Base-by-base conservation (phyloP, 2,329 filamentous ascomycete genomes). In the Sarocladium kiliense region DNA sequence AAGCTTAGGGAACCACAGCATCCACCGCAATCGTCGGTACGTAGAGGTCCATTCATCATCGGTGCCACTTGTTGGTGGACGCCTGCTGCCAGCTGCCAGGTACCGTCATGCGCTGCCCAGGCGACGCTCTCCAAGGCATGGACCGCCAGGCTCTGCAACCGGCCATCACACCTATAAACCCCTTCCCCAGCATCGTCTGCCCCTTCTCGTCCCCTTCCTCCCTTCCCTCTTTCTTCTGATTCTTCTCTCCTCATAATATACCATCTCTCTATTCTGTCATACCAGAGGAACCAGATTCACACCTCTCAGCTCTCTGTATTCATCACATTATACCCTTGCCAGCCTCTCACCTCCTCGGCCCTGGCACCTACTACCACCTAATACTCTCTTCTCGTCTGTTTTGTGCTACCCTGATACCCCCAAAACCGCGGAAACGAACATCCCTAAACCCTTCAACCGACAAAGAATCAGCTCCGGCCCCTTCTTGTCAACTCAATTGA, bases 201-300 rank as follows among this genome's bases (percentile, higher is more conserved):
- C 64, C 66, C 6, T 14, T 25, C 49, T 9, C 49, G 26, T 18
- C 60, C 61, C 53, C 51, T 54, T n/a, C 63, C 61, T 34, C 60
- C 59, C 54, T 53, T 56, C 25, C 59, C 51, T 65, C 63, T 21
- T 36, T 19, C 27, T 23, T 14, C 21, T 21, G 7, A n/a, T 21
- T 3, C 44, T 36, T 36, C 16, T 23, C 19, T 21, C 7, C 47
- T 51, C 47, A 51, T 51, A 51, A 51, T 51, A 51, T 51, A 9
- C 47, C 26, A 51, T 19, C 26, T 32, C 23, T 23, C 47, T 18
- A 51, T 34, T 51, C 30, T 51, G 4, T 16, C 44, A 27, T 23
- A 30, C 7, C 21, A 27, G 25, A 47, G n/a, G 44, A 26, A 47
- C 18, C 4, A 44, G 39, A 44, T 44, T 44, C 39, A 44, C 18